phyloP scores from a whole-genome alignment of 108 stramenopile species.

The Cyclotella sp. region DNA sequence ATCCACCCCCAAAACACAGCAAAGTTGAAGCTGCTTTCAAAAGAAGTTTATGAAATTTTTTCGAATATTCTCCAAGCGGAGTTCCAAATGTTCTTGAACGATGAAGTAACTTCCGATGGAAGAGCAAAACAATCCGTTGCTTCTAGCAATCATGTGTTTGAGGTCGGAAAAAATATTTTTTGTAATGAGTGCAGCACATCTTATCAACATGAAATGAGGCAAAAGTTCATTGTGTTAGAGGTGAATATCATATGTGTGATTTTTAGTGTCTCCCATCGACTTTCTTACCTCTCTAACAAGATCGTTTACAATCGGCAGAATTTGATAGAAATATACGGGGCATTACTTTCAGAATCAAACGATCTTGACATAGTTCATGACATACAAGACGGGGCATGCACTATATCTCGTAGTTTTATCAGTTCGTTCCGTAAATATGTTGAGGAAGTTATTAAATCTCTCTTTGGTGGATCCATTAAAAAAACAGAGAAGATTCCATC shows the following conservation, averaged over 20 bases:
- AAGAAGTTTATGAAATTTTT: slow-evolving; percentile 49
- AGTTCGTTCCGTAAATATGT: slow-evolving; percentile 38
- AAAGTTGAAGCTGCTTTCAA: slow-evolving; percentile 68
- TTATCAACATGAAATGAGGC: slow-evolving; percentile 30
- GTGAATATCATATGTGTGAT: slow-evolving; percentile 6
- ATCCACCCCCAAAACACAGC: slow-evolving; percentile 58
- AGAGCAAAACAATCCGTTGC: neutral
- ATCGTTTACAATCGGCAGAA: slow-evolving; percentile 5
- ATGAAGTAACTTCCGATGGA: slow-evolving; percentile 9
- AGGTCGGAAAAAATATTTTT: slow-evolving; percentile 17
- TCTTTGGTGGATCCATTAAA: slow-evolving; percentile 6
- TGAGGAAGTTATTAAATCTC: slow-evolving; percentile 21
- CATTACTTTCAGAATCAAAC: slow-evolving; percentile 33
- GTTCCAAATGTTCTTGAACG: slow-evolving; percentile 18
- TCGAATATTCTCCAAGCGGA: slow-evolving; percentile 48
- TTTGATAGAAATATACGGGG: slow-evolving; percentile 33
- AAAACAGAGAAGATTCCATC: slow-evolving; percentile 5
- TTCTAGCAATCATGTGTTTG: slow-evolving; percentile 4
- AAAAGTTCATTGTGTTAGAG: slow-evolving; percentile 26
- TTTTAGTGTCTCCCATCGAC: neutral
- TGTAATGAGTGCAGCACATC: slow-evolving; percentile 27
- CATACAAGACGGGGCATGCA: slow-evolving; percentile 15
- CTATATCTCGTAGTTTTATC: slow-evolving; percentile 42
- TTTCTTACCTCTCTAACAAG: neutral
- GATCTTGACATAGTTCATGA: slow-evolving; percentile 21